Base-by-base conservation (phyloP, 495 filamentous ascomycete genomes). In the Hypoxylon subgilvum region DNA sequence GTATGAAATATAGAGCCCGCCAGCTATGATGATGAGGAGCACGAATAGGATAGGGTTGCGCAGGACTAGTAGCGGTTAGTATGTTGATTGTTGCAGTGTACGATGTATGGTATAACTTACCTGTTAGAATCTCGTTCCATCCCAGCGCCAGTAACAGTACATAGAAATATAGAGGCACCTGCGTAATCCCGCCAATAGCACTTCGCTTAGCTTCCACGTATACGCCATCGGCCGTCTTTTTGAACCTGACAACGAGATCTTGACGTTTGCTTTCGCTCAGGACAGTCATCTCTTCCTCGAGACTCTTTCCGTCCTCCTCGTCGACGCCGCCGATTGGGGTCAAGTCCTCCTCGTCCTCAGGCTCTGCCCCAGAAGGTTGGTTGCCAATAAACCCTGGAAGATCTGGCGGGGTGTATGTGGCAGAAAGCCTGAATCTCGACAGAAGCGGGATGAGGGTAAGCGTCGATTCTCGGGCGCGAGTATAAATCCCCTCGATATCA, bases 171-270 rank as follows among this genome's bases (percentile, higher is more conserved):
- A 96, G 68, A 14, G 94, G 94, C 50, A 97, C 88, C 74, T 97
- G 92, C 2, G 91, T 90, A 61, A 98, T 88, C 52, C 93, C 92
- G 35, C 94, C 94, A 67, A 97, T 96, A 27, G 94, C 93, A 73
- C 91, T 90, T 38, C 94, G 83, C 80, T 97, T 97, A 25, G 94
- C 94, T 73, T 98, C 94, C 32, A 98, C 92, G 61, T 93, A 98
- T 2, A 98, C 92, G 0, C 91, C 94, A 68, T 98, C 94, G 12
- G 94, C 94, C 57, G 89, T 90, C 78, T 97, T 96, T 81, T 96
- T 96, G 77, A 98, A 98, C 57, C 94, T 81, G n/a, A 92, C 86
- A 9, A 89, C 87, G 48, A 97, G 81, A 72, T 97, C 94, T 66
- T 91, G 87, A 48, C 86, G 82, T 65, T 97, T 97, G 31, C 84